A percentile compares a stretch with the other conserved stretches of the same genome.
phyloP scores from a whole-genome alignment of 2,329 filamentous ascomycete genomes.

The Eutypella sp. region DNA sequence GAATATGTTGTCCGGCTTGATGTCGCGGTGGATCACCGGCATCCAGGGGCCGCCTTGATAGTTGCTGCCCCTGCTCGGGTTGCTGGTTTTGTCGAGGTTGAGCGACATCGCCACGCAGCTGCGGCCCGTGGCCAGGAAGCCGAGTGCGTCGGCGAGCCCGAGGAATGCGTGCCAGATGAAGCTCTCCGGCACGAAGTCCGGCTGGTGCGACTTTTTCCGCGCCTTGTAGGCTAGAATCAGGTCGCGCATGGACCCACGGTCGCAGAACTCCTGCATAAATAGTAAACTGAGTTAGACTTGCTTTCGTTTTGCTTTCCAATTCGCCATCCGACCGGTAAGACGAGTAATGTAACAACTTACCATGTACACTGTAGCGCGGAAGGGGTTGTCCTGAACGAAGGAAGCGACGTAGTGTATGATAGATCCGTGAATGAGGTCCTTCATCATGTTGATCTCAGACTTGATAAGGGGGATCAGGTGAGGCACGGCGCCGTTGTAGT shows the following conservation, averaged over 20 bases:
- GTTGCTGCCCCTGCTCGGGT: neutral
- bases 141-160: slow-evolving; percentile 11
- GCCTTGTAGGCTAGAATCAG: slow-evolving; percentile 5
- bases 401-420: slow-evolving; percentile 8
- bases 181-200: slow-evolving; percentile 10
- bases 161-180: slow-evolving; percentile 16
- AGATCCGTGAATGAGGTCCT: slow-evolving; percentile 1
- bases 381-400: slow-evolving; percentile 2
- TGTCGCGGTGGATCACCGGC: slow-evolving; percentile 16
- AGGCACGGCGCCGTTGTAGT: slow-evolving; percentile 2
- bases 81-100: neutral
- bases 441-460: slow-evolving; percentile 5
- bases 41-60: slow-evolving; percentile 5
- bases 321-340: neutral
- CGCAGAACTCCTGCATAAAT: slow-evolving; percentile 11
- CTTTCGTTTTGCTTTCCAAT: too few species aligned
- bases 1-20: slow-evolving; percentile 17
- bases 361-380: slow-evolving; percentile 6
- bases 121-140: slow-evolving; percentile 11
- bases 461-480: slow-evolving; percentile 1
- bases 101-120: slow-evolving; percentile 8
- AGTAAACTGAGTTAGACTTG: neutral
- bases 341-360: neutral
- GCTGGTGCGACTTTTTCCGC: neutral
- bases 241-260: slow-evolving; percentile 6